Conservation (phyloP, 2,329 filamentous ascomycete genomes). For the Microsporum ferrugineum region DNA sequence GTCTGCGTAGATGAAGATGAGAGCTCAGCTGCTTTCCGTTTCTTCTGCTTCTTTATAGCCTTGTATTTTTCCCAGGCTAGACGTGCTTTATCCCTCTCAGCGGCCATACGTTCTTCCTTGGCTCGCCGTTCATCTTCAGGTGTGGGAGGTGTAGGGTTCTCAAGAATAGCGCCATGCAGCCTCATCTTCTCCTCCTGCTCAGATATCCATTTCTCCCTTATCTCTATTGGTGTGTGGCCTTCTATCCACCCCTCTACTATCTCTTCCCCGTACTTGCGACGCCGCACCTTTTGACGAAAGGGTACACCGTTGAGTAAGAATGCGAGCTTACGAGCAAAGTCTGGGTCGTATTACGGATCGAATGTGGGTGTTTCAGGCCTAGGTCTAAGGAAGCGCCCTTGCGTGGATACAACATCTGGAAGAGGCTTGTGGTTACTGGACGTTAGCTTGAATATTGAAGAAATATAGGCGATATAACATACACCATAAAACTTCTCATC, state of each 20-base stretch:
- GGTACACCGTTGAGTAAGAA: neutral
- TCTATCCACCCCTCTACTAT: neutral
- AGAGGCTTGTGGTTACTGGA: neutral
- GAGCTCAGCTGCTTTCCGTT: neutral
- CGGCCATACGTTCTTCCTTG: neutral
- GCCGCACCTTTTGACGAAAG: slow-evolving; percentile 4
- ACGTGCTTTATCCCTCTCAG: no score
- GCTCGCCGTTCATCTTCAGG: neutral
- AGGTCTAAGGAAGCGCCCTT: neutral
- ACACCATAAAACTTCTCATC: slow-evolving; percentile 7
- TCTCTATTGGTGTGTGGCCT: slow-evolving; percentile 1
- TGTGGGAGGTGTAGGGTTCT: slow-evolving; percentile 1
- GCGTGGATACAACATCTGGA: slow-evolving; percentile 6
- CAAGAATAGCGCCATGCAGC: neutral
- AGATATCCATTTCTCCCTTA: slow-evolving; percentile 4
- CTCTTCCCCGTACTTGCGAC: slow-evolving; percentile 4
- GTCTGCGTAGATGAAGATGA: no score
- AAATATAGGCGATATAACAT: neutral
- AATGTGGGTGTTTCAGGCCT: neutral
- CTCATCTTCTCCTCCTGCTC: neutral
- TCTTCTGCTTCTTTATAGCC: neutral
- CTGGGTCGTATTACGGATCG: neutral
- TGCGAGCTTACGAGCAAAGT: slow-evolving; percentile 5
- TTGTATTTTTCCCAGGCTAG: no score
- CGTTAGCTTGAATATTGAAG: neutral